phyloP scores from a whole-genome alignment of 2,329 filamentous ascomycete genomes.

The Pleomassaria siparia region DNA sequence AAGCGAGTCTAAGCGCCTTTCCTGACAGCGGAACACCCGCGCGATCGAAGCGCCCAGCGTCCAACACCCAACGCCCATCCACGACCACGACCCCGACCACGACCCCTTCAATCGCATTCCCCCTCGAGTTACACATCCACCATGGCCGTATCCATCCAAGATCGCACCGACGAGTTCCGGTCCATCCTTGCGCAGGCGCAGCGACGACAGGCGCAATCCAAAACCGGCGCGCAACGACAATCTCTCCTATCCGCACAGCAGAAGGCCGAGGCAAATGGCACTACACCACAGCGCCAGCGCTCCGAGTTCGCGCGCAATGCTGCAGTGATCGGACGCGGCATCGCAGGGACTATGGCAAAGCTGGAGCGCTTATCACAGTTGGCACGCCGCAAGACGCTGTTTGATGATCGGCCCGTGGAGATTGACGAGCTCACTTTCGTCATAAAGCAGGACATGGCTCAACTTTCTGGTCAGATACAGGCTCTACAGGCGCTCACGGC shows the following conservation, averaged over 20 bases:
- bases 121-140: constrained; percentile 20
- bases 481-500: constrained; percentile 75
- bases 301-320: constrained; percentile 93
- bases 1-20: neutral
- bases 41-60: constrained; percentile 2
- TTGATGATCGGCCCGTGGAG: constrained; percentile 94
- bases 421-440: constrained; percentile 97
- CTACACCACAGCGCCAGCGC: constrained; percentile 50
- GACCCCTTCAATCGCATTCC: constrained; percentile 6
- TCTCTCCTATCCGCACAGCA: constrained; percentile 76
- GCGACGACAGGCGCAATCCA: constrained; percentile 73
- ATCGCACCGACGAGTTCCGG: constrained; percentile 93
- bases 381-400: constrained; percentile 94
- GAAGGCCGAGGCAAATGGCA: constrained; percentile 58
- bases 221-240: constrained; percentile 75
- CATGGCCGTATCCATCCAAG: constrained; percentile 78
- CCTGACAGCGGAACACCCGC: constrained; percentile 1
- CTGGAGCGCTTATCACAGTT: constrained; percentile 90
- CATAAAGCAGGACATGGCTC: constrained; percentile 94
- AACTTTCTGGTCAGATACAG: constrained; percentile 83
- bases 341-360: constrained; percentile 91
- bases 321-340: constrained; percentile 87
- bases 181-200: constrained; percentile 86
- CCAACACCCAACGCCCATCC: constrained; percentile 5
- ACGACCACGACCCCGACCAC: constrained; percentile 8